Percentiles rank a stretch among this genome's conserved stretches.
phyloP scores from a whole-genome alignment of 495 filamentous ascomycete genomes.

The Penicillium malachiteum region DNA sequence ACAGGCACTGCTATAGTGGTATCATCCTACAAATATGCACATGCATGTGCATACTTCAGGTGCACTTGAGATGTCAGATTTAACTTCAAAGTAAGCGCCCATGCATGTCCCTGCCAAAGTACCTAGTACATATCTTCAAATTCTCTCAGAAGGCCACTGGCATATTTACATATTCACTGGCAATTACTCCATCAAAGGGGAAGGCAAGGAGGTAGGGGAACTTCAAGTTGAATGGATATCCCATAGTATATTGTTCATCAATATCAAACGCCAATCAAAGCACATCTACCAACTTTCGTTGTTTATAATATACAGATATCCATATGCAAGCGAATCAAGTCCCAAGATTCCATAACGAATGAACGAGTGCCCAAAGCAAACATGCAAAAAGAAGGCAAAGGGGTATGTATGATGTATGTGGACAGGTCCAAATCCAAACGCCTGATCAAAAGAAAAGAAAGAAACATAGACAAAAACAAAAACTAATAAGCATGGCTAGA shows the following conservation, averaged over 20 bases:
- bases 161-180: no score
- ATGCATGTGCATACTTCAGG: no score
- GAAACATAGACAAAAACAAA: constrained; percentile 1
- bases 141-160: no score
- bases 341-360: background rate
- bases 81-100: no score
- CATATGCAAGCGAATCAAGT: constrained; percentile 1
- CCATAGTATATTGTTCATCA: constrained; percentile 6
- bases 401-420: constrained; percentile 14
- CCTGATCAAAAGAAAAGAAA: constrained; percentile 17
- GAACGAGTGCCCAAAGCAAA: background rate
- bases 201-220: no score
- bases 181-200: no score
- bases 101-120: no score
- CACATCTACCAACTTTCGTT: constrained; percentile 5
- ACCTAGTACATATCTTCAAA: no score
- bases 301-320: constrained; percentile 19
- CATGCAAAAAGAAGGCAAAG: constrained; percentile 7
- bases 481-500: background rate
- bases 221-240: background rate
- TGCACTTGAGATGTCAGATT: no score
- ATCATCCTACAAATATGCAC: no score
- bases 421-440: constrained; percentile 19
- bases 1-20: no score
- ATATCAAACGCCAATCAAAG: constrained; percentile 4